A percentile compares a stretch with the other conserved stretches of the same genome.
Conservation (phyloP, 495 filamentous ascomycete species). For the Trichocladium antarcticum region DNA sequence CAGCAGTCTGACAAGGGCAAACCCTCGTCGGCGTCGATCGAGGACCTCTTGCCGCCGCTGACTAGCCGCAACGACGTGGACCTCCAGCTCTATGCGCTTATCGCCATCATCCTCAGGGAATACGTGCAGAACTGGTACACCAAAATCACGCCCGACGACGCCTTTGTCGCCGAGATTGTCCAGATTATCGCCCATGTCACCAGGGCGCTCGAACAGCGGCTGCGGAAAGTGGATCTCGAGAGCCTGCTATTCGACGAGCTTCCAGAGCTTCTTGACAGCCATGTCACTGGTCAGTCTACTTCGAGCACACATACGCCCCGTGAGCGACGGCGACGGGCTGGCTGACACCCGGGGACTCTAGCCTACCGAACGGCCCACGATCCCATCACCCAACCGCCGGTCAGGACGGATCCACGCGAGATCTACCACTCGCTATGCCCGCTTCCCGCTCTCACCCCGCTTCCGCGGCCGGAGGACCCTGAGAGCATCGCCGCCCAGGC, state of each 20-base stretch:
- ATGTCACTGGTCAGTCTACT: constrained; percentile 58
- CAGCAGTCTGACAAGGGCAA: constrained; percentile 39
- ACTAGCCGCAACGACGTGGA: constrained; percentile 90
- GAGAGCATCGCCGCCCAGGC: constrained; percentile 47
- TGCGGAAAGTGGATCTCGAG: constrained; percentile 72
- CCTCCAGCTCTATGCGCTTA: constrained; percentile 78
- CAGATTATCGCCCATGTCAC: constrained; percentile 85
- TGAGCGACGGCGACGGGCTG: constrained; percentile 2
- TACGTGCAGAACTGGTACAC: constrained; percentile 88
- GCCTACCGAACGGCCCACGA: constrained; percentile 46
- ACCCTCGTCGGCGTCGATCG: constrained; percentile 39
- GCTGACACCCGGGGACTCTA: constrained; percentile 20
- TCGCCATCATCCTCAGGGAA: constrained; percentile 78
- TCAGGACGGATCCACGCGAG: constrained; percentile 47
- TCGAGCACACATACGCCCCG: neutral
- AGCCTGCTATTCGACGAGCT: constrained; percentile 80
- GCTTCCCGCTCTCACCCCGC: constrained; percentile 65
- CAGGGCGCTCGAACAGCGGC: constrained; percentile 68
- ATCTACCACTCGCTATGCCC: constrained; percentile 79
- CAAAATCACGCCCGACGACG: constrained; percentile 80
- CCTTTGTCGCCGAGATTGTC: constrained; percentile 75
- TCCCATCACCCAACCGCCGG: constrained; percentile 42
- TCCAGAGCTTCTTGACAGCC: constrained; percentile 66
- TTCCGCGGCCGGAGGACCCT: constrained; percentile 47
- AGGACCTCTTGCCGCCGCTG: constrained; percentile 77